These are phyloP conservation scores for Pleurotus citrinopileatus DNA, from an alignment of 768 basidiomycete genomes.

Conservation along the genomic window DNA sequence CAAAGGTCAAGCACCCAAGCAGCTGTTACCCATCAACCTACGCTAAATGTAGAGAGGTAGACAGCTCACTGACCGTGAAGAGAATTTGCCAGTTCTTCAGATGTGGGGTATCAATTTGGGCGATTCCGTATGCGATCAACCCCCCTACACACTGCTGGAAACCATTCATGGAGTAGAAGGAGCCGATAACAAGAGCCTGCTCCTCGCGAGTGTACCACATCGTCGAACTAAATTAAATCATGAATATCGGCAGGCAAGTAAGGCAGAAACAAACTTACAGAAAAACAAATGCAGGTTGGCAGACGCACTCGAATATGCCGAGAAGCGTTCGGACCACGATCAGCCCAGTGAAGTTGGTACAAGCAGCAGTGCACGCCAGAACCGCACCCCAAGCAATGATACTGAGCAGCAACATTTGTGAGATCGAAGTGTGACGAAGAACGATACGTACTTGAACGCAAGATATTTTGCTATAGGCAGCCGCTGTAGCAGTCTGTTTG, in stretches of 20 bases:
- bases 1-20: constrained; percentile 41
- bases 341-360: constrained; percentile 40
- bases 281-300: constrained; percentile 46
- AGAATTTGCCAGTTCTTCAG: constrained; percentile 51
- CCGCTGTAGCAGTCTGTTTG: constrained; percentile 45
- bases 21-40: too few relatives aligned
- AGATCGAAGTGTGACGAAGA: background rate
- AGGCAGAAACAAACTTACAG: constrained; percentile 24
- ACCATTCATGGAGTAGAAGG: constrained; percentile 46
- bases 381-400: constrained; percentile 43
- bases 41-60: too few relatives aligned
- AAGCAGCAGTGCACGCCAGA: constrained; percentile 46
- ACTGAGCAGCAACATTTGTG: constrained; percentile 14
- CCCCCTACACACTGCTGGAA: constrained; percentile 49
- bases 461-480: constrained; percentile 51
- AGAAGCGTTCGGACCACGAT: constrained; percentile 45
- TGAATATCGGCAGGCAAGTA: background rate
- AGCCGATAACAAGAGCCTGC: constrained; percentile 42
- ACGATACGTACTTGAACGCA: constrained; percentile 32
- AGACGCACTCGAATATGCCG: constrained; percentile 45
- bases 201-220: constrained; percentile 54
- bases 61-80: constrained; percentile 36
- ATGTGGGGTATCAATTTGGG: constrained; percentile 35
- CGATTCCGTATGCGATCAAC: constrained; percentile 47
- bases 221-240: constrained; percentile 29